Conservation (phyloP, 2,329 filamentous ascomycete genomes). For the Colletotrichum theobromicola region DNA sequence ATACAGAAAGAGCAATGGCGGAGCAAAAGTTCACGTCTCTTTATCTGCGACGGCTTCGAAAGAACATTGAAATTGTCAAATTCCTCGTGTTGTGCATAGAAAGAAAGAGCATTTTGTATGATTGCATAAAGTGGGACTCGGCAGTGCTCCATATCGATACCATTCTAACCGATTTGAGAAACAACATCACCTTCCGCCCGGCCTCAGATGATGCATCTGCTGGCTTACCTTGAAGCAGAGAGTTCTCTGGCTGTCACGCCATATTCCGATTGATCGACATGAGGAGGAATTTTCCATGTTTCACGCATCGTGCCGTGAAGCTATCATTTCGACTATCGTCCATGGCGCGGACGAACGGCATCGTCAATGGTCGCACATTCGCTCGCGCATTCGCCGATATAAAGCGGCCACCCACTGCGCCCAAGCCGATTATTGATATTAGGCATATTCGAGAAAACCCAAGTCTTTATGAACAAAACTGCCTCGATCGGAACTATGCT, state of each 20-base stretch:
- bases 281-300: not conserved
- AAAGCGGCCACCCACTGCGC: slow-evolving; percentile 71
- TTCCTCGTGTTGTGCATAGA: not conserved
- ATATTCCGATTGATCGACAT: not conserved
- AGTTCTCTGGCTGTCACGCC: not conserved
- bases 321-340: not conserved
- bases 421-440: slow-evolving; percentile 80
- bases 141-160: not conserved
- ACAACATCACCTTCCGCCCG: not conserved
- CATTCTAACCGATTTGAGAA: slow-evolving; percentile 1
- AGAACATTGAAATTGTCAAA: not conserved
- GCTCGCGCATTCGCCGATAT: slow-evolving; percentile 25
- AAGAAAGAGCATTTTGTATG: not conserved
- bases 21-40: not conserved
- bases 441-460: slow-evolving; percentile 90
- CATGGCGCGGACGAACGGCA: not conserved
- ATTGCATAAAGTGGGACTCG: not conserved
- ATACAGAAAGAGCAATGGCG: not conserved
- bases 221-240: not conserved
- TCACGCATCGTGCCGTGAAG: not conserved
- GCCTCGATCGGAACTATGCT: slow-evolving; percentile 82
- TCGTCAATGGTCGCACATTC: not conserved
- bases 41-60: too few relatives aligned
- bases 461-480: slow-evolving; percentile 81
- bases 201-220: not conserved